A percentile compares a stretch with the other conserved stretches of the same genome.
These are phyloP conservation scores for Rhinocladiella mackenziei DNA, from an alignment of 2,329 filamentous ascomycete species.

Conservation along the genomic window DNA sequence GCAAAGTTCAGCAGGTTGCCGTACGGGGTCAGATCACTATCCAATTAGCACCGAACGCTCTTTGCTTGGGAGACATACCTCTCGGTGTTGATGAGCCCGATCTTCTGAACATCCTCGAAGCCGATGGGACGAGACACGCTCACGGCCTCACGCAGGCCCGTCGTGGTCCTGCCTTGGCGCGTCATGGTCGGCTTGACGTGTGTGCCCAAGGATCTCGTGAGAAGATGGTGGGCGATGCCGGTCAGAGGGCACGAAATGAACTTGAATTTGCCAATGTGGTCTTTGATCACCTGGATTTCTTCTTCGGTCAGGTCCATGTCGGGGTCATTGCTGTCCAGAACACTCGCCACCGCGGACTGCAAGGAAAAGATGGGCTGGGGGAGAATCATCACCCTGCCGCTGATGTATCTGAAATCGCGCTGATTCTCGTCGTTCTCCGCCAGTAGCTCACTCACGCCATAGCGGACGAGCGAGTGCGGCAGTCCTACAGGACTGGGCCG, in stretches of 20 bases:
- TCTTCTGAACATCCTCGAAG: neutral
- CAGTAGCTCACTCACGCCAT: too few relatives aligned
- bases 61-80: too few relatives aligned
- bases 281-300: neutral
- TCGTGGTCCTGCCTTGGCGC: neutral
- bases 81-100: too few relatives aligned
- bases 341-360: neutral
- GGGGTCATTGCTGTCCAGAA: neutral
- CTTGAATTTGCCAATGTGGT: conserved; percentile 9
- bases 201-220: conserved; percentile 36
- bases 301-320: neutral
- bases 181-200: conserved; percentile 42
- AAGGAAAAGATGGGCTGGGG: conserved; percentile 36
- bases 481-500: too few relatives aligned
- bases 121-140: conserved; percentile 11
- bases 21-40: too few relatives aligned
- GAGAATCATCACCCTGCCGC: conserved; percentile 35
- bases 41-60: too few relatives aligned
- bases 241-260: conserved; percentile 35
- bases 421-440: too few relatives aligned
- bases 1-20: too few relatives aligned
- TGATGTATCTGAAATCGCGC: too few relatives aligned
- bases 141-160: conserved; percentile 18
- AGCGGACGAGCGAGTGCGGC: too few relatives aligned
- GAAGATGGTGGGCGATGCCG: conserved; percentile 35